phyloP scores from a whole-genome alignment of 2,329 filamentous ascomycete genomes.

The Penicillium sclerotigenum region DNA sequence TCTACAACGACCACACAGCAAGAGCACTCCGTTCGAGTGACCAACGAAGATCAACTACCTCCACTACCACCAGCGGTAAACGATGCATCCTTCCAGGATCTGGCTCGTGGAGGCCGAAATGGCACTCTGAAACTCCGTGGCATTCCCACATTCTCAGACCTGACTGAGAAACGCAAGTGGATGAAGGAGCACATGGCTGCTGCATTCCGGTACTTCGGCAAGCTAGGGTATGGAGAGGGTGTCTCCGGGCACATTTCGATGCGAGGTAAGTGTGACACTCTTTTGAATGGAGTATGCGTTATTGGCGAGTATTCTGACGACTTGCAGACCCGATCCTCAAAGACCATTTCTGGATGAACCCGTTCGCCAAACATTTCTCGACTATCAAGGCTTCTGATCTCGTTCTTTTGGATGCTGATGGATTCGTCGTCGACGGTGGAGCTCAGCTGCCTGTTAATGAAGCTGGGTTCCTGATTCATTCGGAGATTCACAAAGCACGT shows the following conservation, averaged over 20 bases:
- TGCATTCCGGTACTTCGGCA: conserved; percentile 43
- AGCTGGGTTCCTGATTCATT: conserved; percentile 59
- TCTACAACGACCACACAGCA: conserved; percentile 17
- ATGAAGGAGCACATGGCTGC: conserved; percentile 51
- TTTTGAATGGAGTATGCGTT: not conserved
- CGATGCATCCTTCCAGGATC: conserved; percentile 33
- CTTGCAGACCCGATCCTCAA: conserved; percentile 35
- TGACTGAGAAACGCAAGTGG: conserved; percentile 50
- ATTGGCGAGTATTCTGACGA: not conserved
- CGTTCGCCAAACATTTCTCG: conserved; percentile 41
- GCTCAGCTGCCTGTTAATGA: conserved; percentile 41
- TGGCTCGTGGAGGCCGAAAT: conserved; percentile 36
- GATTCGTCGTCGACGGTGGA: conserved; percentile 42
- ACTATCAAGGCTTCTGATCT: conserved; percentile 43
- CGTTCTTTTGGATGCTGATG: conserved; percentile 41
- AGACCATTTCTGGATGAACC: conserved; percentile 43
- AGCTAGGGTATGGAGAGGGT: conserved; percentile 41
- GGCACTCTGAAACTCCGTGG: conserved; percentile 37
- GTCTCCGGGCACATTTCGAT: conserved; percentile 45
- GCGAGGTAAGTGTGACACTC: conserved; percentile 25
- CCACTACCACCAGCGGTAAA: conserved; percentile 24
- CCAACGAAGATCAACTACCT: conserved; percentile 19
- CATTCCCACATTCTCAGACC: conserved; percentile 41
- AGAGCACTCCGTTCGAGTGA: conserved; percentile 18
- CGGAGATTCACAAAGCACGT: conserved; percentile 57